Base-by-base conservation (phyloP, 1,284 basidiomycete genomes). In the Cryptococcus depauperatus region DNA sequence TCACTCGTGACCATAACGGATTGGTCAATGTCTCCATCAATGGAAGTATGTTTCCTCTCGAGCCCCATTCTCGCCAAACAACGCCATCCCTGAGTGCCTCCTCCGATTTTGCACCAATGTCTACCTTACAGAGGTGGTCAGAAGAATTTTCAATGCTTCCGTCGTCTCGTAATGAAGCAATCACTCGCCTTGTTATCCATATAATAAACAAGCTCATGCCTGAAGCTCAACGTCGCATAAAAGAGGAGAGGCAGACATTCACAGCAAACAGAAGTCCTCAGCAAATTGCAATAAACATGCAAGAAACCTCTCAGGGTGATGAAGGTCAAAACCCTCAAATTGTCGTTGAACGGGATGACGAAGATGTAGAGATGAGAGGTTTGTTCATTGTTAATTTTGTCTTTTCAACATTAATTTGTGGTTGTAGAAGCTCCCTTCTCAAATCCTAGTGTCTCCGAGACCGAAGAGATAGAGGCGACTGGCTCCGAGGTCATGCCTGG, bases 51-150 rank as follows among this genome's bases (percentile, higher is more conserved):
- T 52, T 74, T 26, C 76, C 77, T 19, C 64, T 66, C 19, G n/a
- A 37, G 21, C 34, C 41, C 19, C 41, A 42, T 18, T 34, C 35
- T 16, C 44, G 32, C 7, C 30, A n/a, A n/a, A n/a, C n/a, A n/a
- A n/a, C n/a, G n/a, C n/a, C n/a, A n/a, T 33, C 16, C 33, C 9
- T 25, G 23, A 47, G 59, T 28, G 42, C 57, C 16, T 40, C 54
- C 19, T 54, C 62, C 18, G 72, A 73, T 13, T 76, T 74, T 55
- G 55, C 64, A 9, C 91, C 91, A 3, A 71, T 87, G 48, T 83
- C 72, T 9, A 96, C 93, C 0, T 65, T 82, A n/a, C 83, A 86
- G 59, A 79, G 93, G 37, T 97, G 93, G 92, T 73, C 78, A 1
- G 91, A 96, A 59, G 92, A 95, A 68, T 80, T 80, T 45, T 85